Conservation (phyloP, 2,329 filamentous ascomycete genomes). For the Neopestalotiopsis sp. region DNA sequence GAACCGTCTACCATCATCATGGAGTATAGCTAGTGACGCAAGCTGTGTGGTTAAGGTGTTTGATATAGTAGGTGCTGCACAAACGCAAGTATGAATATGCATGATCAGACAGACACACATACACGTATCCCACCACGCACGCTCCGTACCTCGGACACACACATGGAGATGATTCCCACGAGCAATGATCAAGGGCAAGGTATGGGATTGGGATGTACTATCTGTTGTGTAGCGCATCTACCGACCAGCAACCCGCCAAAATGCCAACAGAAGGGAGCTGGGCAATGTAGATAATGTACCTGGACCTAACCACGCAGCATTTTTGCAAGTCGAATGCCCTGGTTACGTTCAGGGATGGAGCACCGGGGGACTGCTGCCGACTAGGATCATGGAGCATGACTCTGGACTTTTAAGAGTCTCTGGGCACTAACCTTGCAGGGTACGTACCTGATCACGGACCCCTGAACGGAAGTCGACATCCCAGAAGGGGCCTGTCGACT, state of each 20-base stretch:
- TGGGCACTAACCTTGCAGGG: not conserved
- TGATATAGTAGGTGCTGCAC: not conserved
- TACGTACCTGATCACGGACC: not conserved
- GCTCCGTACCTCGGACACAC: not conserved
- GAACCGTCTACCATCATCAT: not conserved
- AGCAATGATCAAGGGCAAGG: not conserved
- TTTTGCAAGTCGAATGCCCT: not conserved
- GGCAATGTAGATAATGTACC: not conserved
- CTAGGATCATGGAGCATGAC: not conserved
- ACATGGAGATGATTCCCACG: not conserved
- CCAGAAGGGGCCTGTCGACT: constrained; percentile 2
- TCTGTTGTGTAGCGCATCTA: not conserved
- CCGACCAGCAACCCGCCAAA: not conserved
- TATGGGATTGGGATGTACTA: too few species aligned
- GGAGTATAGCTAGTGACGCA: not conserved
- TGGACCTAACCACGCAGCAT: not conserved
- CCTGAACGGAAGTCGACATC: not conserved
- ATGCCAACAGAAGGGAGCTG: not conserved
- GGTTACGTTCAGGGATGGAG: not conserved
- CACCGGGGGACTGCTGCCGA: not conserved
- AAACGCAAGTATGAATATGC: not conserved
- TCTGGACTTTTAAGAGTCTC: not conserved
- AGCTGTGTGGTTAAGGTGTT: not conserved
- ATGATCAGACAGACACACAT: not conserved
- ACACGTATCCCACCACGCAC: not conserved